A percentile compares a stretch with the other conserved stretches of the same genome.
These are phyloP conservation scores for Pseudogymnoascus sp. DNA, from an alignment of 2,329 filamentous ascomycete genomes.

Conservation along the genomic window DNA sequence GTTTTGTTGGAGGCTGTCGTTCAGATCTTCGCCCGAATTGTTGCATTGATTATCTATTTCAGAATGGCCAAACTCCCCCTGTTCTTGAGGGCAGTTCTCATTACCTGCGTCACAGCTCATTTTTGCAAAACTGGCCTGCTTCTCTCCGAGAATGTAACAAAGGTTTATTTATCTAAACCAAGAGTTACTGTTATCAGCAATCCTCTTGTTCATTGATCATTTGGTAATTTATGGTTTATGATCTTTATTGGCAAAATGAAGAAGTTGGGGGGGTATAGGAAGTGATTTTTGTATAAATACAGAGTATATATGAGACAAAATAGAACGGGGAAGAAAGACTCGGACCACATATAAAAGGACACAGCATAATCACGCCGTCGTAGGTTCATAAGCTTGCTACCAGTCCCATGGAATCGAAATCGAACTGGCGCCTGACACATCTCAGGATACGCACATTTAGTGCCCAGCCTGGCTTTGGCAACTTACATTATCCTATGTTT, in stretches of 20 bases:
- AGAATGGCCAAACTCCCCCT: background rate
- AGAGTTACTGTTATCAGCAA: background rate
- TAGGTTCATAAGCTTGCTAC: background rate
- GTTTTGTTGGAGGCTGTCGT: background rate
- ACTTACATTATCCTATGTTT: background rate
- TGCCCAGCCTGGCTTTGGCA: background rate
- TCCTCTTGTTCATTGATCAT: background rate
- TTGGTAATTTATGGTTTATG: background rate
- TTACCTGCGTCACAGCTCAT: background rate
- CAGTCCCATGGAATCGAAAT: conserved; percentile 4
- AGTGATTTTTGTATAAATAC: background rate
- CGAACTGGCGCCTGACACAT: background rate
- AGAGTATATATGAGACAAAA: background rate
- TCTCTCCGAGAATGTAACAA: too few species aligned
- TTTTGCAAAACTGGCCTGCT: background rate
- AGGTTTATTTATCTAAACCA: background rate
- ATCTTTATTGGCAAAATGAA: background rate
- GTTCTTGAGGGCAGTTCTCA: background rate
- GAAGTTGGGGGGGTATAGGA: background rate
- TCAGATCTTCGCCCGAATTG: background rate
- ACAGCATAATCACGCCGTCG: background rate
- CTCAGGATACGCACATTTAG: background rate
- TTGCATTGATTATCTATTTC: background rate
- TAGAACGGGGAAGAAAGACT: background rate
- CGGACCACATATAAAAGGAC: background rate